A percentile compares a stretch with the other conserved stretches of the same genome.
Conservation (phyloP, 352 stramenopile species). For the Phytophthora crassamura region DNA sequence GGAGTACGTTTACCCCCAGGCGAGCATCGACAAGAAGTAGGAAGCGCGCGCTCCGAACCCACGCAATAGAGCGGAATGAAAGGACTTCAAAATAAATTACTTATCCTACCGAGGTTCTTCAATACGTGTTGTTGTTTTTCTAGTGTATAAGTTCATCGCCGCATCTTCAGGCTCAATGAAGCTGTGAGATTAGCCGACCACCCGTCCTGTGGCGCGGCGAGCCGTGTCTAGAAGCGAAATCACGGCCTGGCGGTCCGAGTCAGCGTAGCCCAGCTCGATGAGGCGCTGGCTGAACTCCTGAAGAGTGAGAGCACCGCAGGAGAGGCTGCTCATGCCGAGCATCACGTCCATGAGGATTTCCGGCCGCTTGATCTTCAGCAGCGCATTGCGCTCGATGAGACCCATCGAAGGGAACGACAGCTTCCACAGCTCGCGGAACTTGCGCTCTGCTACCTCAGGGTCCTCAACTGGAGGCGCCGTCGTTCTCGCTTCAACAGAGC, state of each 20-base stretch:
- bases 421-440: slow-evolving; percentile 81
- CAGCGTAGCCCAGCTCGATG: slow-evolving; percentile 66
- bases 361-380: slow-evolving; percentile 70
- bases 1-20: slow-evolving; percentile 66
- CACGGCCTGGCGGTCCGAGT: slow-evolving; percentile 62
- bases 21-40: slow-evolving; percentile 34
- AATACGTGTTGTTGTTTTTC: slow-evolving; percentile 28
- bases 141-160: slow-evolving; percentile 31
- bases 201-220: slow-evolving; percentile 29
- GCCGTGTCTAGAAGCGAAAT: slow-evolving; percentile 64
- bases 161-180: not conserved
- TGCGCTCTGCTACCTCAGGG: slow-evolving; percentile 41
- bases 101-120: slow-evolving; percentile 40
- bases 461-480: slow-evolving; percentile 24
- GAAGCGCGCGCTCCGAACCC: slow-evolving; percentile 2
- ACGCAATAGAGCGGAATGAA: slow-evolving; percentile 13
- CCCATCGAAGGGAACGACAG: slow-evolving; percentile 80
- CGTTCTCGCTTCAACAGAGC: slow-evolving; percentile 29
- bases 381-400: slow-evolving; percentile 61
- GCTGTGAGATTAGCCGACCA: slow-evolving; percentile 16
- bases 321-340: slow-evolving; percentile 82
- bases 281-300: slow-evolving; percentile 64
- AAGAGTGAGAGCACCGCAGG: slow-evolving; percentile 65
- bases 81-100: slow-evolving; percentile 52
- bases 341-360: slow-evolving; percentile 79